Evolutionary conservation across 495 filamentous ascomycete species (phyloP).

Genomic region (Penicillium taxi): DNA sequence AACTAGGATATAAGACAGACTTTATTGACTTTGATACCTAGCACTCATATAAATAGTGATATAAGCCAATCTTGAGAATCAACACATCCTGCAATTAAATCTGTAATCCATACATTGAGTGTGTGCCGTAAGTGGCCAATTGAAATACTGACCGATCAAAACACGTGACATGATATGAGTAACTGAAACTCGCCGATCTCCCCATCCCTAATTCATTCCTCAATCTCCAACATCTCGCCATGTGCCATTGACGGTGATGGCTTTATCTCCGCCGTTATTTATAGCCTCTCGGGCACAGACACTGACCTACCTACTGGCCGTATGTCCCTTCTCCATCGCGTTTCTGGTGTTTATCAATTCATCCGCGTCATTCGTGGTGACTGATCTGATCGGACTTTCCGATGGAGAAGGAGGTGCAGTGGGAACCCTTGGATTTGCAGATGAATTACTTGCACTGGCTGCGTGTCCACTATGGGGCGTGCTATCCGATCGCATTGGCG

Average conservation of each 20-base stretch:
- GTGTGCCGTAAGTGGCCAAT: no score
- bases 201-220: not conserved
- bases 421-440: conserved; percentile 89
- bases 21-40: no score
- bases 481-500: conserved; percentile 81
- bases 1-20: no score
- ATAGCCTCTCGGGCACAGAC: conserved; percentile 67
- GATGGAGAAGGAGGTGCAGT: conserved; percentile 78
- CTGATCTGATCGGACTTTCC: conserved; percentile 72
- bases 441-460: conserved; percentile 84
- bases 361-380: conserved; percentile 88
- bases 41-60: no score
- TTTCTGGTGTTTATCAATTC: conserved; percentile 98
- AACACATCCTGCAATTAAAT: no score
- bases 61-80: no score
- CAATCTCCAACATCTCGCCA: conserved; percentile 7
- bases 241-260: conserved; percentile 21
- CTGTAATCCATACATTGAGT: no score
- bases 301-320: conserved; percentile 74
- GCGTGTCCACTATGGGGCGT: conserved; percentile 91
- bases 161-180: no score
- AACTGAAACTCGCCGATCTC: conserved; percentile 4
- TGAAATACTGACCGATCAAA: no score
- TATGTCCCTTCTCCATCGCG: conserved; percentile 90
- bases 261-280: conserved; percentile 36